Evolutionary conservation across 345 rosid species (phyloP), one percentile per base, ranked within the genome.

Genomic region (Hevea brasiliensis): DNA sequence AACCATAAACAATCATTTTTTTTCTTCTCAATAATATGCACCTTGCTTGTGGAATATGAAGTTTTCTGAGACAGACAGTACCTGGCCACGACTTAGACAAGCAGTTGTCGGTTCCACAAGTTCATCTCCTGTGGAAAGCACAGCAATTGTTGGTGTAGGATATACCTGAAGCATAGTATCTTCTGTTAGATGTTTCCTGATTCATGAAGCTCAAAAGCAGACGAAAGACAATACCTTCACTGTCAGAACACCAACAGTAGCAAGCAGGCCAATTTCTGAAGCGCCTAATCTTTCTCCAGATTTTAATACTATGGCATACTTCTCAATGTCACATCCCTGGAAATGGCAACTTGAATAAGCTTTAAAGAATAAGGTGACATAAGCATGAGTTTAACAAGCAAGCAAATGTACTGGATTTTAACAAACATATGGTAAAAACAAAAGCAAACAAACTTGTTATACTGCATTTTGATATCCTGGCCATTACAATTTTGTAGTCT

Each of bases 51-150:
- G 57, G 6, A 65, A 51, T 13, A 55, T 51, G 47, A 71, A 65
- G 11, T 13, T 58, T 40, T 54, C 9, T 17, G 13, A 35, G 35
- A 53, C 8, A 57, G n/a, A 65, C n/a, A 42, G 67, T 85, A 95
- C 98, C 98, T 91, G 93, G 70, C 98, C 99, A 77, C 89, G 89
- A 77, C 85, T 76, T 72, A 95, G 84, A 74, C 72, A 68, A 60
- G 74, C 79, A 40, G 85, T 73, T 60, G 84, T 79, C 67, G 96
- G 90, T 77, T 95, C 94, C 47, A 89, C 96, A 80, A 95, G 93
- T 84, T 95, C 98, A 50, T 95, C 98, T 66, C 98, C 98, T 26
- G 98, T 88, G 67, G 99, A 95, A 81, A 95, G 98, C 77, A 95
- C 86, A 61, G 90, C 97, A 77, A 95, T 81, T 44, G 81, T 86